Evolutionary conservation across 2,329 filamentous ascomycete genomes (phyloP).

Genomic region (Huntiella moniliformis): DNA sequence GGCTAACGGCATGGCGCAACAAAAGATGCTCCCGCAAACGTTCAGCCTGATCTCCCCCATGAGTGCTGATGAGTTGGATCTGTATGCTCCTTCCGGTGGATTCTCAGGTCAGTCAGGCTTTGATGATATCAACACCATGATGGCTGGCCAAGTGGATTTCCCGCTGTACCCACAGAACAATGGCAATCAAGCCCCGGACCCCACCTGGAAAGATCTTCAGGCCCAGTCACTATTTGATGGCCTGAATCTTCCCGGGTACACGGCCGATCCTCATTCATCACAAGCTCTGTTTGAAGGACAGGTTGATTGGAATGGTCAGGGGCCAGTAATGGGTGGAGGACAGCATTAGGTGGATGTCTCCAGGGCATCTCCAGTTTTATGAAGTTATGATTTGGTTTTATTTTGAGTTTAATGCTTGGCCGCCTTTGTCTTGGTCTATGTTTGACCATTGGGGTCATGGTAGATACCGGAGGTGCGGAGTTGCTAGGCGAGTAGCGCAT

Average conservation of each 20-base stretch:
- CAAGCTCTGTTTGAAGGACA: constrained; percentile 28
- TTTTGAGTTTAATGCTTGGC: too few relatives aligned
- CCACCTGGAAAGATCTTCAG: constrained; percentile 17
- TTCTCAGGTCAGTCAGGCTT: constrained; percentile 49
- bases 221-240: constrained; percentile 30
- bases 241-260: constrained; percentile 29
- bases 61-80: constrained; percentile 33
- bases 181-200: constrained; percentile 12
- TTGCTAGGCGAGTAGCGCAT: too few relatives aligned
- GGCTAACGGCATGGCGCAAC: constrained; percentile 13
- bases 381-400: too few relatives aligned
- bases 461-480: too few relatives aligned
- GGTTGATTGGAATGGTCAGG: constrained; percentile 22
- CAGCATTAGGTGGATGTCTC: background rate
- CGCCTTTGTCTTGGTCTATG: too few relatives aligned
- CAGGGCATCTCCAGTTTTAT: too few relatives aligned
- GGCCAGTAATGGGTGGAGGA: background rate
- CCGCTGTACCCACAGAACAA: constrained; percentile 33
- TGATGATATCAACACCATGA: constrained; percentile 21
- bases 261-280: constrained; percentile 30
- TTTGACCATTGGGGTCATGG: too few relatives aligned
- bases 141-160: constrained; percentile 34
- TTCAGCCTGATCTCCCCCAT: constrained; percentile 37
- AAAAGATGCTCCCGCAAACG: constrained; percentile 6
- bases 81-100: constrained; percentile 46